A percentile compares a stretch with the other conserved stretches of the same genome.
These are phyloP conservation scores for Limnanthes douglasii DNA, from an alignment of 345 rosid genomes.

Conservation along the genomic window DNA sequence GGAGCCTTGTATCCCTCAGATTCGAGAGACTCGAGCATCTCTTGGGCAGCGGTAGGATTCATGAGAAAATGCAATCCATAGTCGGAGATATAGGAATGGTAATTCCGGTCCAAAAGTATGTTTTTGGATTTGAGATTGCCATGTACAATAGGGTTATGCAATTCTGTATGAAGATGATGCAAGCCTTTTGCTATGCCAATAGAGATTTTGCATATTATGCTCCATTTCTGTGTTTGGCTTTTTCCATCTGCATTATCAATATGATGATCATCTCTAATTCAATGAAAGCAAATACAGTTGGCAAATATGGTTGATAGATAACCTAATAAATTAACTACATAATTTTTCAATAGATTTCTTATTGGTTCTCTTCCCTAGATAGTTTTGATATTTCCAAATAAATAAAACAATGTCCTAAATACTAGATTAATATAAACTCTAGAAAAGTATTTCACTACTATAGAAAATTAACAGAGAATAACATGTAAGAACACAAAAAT, in stretches of 20 bases:
- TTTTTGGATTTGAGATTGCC: conserved; percentile 85
- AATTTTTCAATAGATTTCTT: no score
- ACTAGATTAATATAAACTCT: no score
- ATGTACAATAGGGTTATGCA: conserved; percentile 42
- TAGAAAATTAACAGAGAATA: conserved; percentile 8
- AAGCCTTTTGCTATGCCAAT: conserved; percentile 53
- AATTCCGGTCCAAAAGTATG: conserved; percentile 36
- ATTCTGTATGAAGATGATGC: conserved; percentile 63
- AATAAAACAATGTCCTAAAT: no score
- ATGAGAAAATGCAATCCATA: conserved; percentile 52
- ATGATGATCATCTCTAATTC: no score
- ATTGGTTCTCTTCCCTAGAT: no score
- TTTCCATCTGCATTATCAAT: conserved; percentile 52
- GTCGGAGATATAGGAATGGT: conserved; percentile 49
- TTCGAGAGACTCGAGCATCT: conserved; percentile 66
- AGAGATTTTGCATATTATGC: conserved; percentile 33
- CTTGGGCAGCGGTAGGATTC: conserved; percentile 50
- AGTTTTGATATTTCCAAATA: no score
- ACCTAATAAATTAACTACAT: no score
- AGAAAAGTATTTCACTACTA: no score
- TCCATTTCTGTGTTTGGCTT: conserved; percentile 43
- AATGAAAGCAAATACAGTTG: no score
- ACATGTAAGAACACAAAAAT: neutral
- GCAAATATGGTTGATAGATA: no score
- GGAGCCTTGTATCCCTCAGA: conserved; percentile 85